Conservation (phyloP, 1,284 basidiomycete genomes). For the Peniophora sp. region DNA sequence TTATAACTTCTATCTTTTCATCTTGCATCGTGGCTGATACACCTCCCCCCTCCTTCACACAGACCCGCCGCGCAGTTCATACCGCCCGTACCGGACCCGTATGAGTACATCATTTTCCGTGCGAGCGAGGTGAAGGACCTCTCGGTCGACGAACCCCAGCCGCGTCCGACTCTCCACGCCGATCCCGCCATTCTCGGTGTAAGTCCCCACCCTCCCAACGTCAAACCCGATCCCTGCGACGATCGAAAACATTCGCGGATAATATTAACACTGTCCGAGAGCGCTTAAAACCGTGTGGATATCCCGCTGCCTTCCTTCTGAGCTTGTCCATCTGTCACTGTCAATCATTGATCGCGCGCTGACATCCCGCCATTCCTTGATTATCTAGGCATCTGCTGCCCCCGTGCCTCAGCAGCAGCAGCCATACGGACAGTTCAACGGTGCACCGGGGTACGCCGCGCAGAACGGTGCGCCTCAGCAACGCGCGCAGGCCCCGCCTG, state of each 20-base stretch:
- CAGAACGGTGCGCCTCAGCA: constrained; percentile 16
- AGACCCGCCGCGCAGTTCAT: constrained; percentile 69
- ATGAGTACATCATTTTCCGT: constrained; percentile 77
- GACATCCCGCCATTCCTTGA: constrained; percentile 20
- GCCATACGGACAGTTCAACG: constrained; percentile 5
- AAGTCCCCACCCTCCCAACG: constrained; percentile 24
- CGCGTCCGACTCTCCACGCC: constrained; percentile 58
- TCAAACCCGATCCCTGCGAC: constrained; percentile 5
- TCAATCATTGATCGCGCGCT: constrained; percentile 3
- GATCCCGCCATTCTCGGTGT: constrained; percentile 74
- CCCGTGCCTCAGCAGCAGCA: constrained; percentile 14
- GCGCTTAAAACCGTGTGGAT: constrained; percentile 47
- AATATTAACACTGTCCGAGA: constrained; percentile 42
- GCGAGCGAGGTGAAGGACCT: constrained; percentile 79
- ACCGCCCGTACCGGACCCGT: constrained; percentile 69
- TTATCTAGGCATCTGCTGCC: constrained; percentile 1
- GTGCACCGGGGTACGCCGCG: constrained; percentile 1
- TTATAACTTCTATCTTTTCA: constrained; percentile 2
- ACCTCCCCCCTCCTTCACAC: constrained; percentile 8
- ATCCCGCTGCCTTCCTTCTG: constrained; percentile 57
- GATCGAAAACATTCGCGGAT: constrained; percentile 46
- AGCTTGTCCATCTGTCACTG: constrained; percentile 12
- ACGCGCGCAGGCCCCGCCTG: constrained; percentile 17
- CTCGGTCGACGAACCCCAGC: constrained; percentile 59
- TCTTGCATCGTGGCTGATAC: constrained; percentile 4